These are phyloP conservation scores for Clohesyomyces aquaticus DNA, from an alignment of 495 filamentous ascomycete species.

Conservation along the genomic window DNA sequence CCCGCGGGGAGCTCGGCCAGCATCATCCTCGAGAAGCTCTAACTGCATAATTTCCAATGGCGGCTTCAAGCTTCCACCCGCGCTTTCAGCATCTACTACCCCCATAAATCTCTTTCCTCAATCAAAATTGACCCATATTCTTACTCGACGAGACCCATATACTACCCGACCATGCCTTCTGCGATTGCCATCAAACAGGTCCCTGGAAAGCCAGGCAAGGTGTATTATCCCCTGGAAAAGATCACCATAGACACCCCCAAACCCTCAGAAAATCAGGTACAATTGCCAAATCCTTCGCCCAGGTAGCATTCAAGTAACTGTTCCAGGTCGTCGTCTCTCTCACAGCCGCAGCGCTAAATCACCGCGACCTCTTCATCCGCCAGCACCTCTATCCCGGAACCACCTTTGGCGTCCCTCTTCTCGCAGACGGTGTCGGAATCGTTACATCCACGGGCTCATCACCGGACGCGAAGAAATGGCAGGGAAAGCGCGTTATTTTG, in stretches of 20 bases:
- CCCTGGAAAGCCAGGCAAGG: conserved; percentile 80
- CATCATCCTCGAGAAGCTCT: background rate
- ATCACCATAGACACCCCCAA: conserved; percentile 39
- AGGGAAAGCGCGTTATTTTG: conserved; percentile 71
- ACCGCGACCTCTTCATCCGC: conserved; percentile 89
- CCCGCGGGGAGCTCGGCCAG: background rate
- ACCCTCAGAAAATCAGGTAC: conserved; percentile 33
- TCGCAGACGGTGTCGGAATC: conserved; percentile 76
- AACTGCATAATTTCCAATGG: background rate
- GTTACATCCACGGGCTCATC: conserved; percentile 66
- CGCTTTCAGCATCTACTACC: background rate
- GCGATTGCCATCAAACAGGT: conserved; percentile 60
- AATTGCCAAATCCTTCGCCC: background rate
- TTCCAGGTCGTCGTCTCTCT: conserved; percentile 65
- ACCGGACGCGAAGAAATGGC: conserved; percentile 55
- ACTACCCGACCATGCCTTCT: conserved; percentile 62
- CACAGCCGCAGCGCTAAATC: conserved; percentile 80
- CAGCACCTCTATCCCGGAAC: conserved; percentile 86
- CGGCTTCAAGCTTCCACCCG: background rate
- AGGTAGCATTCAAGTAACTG: background rate
- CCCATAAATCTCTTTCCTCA: background rate
- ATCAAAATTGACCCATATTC: background rate
- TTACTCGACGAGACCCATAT: no score
- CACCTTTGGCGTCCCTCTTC: conserved; percentile 72
- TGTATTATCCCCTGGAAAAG: conserved; percentile 68